Conservation (phyloP, 768 basidiomycete species). For the Aureoboletus auriporus region DNA sequence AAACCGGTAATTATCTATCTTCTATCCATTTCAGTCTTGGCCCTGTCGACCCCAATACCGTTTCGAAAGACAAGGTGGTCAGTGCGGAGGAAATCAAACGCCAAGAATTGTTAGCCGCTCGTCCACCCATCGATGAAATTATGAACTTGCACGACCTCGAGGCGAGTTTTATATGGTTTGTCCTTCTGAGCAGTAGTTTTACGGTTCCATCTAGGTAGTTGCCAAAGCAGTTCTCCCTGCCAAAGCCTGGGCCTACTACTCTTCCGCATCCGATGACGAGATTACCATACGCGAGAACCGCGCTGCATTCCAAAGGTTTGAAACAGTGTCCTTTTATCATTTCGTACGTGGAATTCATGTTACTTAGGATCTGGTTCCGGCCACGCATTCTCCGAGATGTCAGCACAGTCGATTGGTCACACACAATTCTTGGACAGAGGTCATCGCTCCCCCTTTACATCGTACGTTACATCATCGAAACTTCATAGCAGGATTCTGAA, state of each 20-base stretch:
- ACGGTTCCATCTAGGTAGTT: slow-evolving; percentile 49
- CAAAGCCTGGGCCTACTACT: slow-evolving; percentile 93
- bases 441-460: slow-evolving; percentile 77
- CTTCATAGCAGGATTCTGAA: not conserved
- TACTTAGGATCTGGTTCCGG: slow-evolving; percentile 77
- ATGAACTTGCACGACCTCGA: slow-evolving; percentile 93
- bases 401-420: slow-evolving; percentile 75
- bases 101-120: slow-evolving; percentile 50
- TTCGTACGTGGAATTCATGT: not conserved
- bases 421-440: slow-evolving; percentile 72
- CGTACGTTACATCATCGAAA: slow-evolving; percentile 38
- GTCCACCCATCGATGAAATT: slow-evolving; percentile 73
- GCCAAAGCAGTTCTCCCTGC: slow-evolving; percentile 75
- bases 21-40: slow-evolving; percentile 49
- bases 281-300: slow-evolving; percentile 86
- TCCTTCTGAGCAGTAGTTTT: not conserved
- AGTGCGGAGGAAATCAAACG: slow-evolving; percentile 69
- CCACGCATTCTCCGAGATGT: slow-evolving; percentile 82
- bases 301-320: slow-evolving; percentile 78
- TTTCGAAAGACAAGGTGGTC: slow-evolving; percentile 57
- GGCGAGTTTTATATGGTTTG: slow-evolving; percentile 33
- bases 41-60: slow-evolving; percentile 58
- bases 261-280: slow-evolving; percentile 90
- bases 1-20: not conserved
- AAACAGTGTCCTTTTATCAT: not conserved